Evolutionary conservation across 73 alveolate species (phyloP), one percentile per base, ranked within the genome.

Genomic region (Paramecium sonneborni): DNA sequence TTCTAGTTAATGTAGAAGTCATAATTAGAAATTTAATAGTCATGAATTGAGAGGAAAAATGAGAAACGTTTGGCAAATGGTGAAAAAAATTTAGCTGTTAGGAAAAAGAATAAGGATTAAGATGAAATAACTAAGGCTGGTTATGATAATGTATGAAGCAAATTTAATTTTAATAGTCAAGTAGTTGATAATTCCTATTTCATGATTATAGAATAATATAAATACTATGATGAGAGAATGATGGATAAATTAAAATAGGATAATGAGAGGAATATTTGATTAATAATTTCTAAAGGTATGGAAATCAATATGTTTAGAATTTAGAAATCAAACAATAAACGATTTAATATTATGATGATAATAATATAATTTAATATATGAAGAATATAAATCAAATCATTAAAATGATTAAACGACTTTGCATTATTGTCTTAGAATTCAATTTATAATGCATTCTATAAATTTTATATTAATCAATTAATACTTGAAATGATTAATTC

Each of bases 71-170:
- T 74, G 39, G 68, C 87, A 74, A 74, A 67, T 9, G 34, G 68
- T 21, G 87, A 74, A 74, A 74, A 67, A n/a, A 74, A 67, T 37
- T 7, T 62, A n/a, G 87, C 87, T n/a, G 87, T 62, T 14, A 74
- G 87, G 14, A 74, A 74, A 18, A 74, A 74, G 87, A 74, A 74
- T 43, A 67, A 67, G 3, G 46, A 3, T 6, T 30, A 30, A 26
- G 11, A 11, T 67, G 84, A 67, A 14, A 1, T 67, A 28, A 43
- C 84, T 23, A 67, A 67, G 46, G 84, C 84, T 11, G 84, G 84
- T 67, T n/a, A 52, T 18, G 21, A 26, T 62, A 14, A 62, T 62
- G 24, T 14, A 62, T 62, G 44, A 62, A 62, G 84, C 46, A 30
- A 62, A 62, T 62, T 9, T 32, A 15, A 32, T 62, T 12, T 11